Base-by-base conservation (phyloP, 2,329 filamentous ascomycete species). In the Exophiala bonariae region DNA sequence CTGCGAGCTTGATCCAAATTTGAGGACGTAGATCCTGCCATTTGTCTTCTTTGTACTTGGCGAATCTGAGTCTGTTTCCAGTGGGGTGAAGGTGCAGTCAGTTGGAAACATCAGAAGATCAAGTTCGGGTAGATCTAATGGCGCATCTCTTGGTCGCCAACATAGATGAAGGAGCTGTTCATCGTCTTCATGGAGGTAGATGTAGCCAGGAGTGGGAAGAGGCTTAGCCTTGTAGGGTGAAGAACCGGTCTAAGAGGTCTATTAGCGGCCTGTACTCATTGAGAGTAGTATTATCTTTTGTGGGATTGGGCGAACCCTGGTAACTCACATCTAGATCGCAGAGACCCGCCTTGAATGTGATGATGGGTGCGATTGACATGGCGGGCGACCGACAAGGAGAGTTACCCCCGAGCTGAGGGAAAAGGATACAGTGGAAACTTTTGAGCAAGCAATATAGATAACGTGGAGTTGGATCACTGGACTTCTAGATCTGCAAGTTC, bases 271-370 rank as follows among this genome's bases (percentile, higher is more conserved):
- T 18, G 4, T 13, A n/a, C 31, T 37, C 11, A 28, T 17, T 18
- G 18, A 13, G n/a, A 17, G 34, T 31, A 37, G 35, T 13, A 33
- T 14, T 30, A 11, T 36, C 19, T 23, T 30, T 33, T 16, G 11
- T 20, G 11, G 16, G 19, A 14, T n/a, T 17, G 19, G 28, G 28
- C 16, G 31, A n/a, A 31, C 28, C 23, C 16, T 10, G 26, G 32
- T 26, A 13, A 49, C 86, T 65, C 74, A 95, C 90, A 67, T 91
- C 85, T 52, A 92, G 68, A 43, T 93, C 84, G 73, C 92, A 97
- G 68, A 81, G 82, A 69, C 92, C 92, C 56, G 92, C 92, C 79
- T 96, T 96, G 80, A 97, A 97, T 13, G 90, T 95, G 67, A 97
- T 91, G 64, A 96, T 80, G 23, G 92, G 90, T 59, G 79, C 69